A percentile compares a stretch with the other conserved stretches of the same genome.
phyloP scores from a whole-genome alignment of 1,284 basidiomycete genomes.

The Naganishia cerealis region DNA sequence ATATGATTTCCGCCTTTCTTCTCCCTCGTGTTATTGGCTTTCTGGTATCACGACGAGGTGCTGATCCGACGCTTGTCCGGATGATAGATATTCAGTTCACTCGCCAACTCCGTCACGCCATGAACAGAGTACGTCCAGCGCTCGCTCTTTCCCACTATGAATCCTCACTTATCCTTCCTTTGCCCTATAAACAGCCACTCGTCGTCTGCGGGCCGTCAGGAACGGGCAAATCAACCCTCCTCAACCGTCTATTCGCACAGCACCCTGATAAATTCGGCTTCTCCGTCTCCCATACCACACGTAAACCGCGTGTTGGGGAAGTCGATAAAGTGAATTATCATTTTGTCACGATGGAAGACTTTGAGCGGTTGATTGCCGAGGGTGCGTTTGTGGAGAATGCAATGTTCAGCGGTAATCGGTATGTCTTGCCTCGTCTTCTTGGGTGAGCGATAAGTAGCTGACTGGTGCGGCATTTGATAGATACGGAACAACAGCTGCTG shows the following conservation, averaged over 20 bases:
- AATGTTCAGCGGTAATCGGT: conserved; percentile 85
- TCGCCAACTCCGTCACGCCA: conserved; percentile 1
- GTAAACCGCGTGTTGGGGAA: conserved; percentile 80
- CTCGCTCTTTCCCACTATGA: no score
- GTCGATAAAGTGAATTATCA: conserved; percentile 67
- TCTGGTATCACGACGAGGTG: background rate
- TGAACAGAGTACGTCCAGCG: conserved; percentile 9
- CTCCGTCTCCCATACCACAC: conserved; percentile 93
- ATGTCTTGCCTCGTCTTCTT: conserved; percentile 33
- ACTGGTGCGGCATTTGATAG: conserved; percentile 37
- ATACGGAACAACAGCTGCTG: conserved; percentile 83
- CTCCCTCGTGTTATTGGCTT: background rate
- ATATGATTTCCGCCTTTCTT: conserved; percentile 15
- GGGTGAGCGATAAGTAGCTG: background rate
- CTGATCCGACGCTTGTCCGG: background rate
- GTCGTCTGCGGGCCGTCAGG: conserved; percentile 83
- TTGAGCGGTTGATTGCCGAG: conserved; percentile 57
- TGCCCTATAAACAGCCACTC: conserved; percentile 58
- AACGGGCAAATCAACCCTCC: conserved; percentile 89
- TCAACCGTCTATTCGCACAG: conserved; percentile 78
- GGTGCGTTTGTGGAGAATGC: conserved; percentile 62
- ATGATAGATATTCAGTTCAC: background rate
- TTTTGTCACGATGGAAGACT: conserved; percentile 59
- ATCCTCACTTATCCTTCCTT: background rate
- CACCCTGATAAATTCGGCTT: conserved; percentile 87